Evolutionary conservation across 2,329 filamentous ascomycete species (phyloP).

Genomic region (Cadophora sp.): DNA sequence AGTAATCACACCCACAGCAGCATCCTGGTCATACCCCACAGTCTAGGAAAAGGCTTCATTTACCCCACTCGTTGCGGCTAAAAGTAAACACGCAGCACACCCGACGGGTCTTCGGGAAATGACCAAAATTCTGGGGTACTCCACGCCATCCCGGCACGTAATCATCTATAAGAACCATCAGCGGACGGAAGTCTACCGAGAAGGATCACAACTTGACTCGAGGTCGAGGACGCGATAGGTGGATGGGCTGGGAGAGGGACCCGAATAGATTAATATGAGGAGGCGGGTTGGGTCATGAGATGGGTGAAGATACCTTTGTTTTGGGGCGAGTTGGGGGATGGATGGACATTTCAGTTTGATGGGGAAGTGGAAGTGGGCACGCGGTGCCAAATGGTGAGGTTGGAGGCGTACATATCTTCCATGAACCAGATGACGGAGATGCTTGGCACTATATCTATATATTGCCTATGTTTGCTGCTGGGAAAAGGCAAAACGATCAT

Average conservation of each 20-base stretch:
- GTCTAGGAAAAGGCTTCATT: not conserved
- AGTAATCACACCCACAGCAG: not conserved
- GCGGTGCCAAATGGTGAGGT: not conserved
- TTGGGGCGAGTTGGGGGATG: not conserved
- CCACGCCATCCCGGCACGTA: slow-evolving; percentile 1
- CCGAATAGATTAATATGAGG: slow-evolving; percentile 3
- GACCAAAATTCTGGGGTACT: slow-evolving; percentile 19
- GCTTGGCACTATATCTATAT: slow-evolving; percentile 32
- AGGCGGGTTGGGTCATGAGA: slow-evolving; percentile 2
- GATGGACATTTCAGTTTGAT: not conserved
- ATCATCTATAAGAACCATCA: slow-evolving; percentile 1
- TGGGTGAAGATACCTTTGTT: not conserved
- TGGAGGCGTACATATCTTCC: slow-evolving; percentile 12
- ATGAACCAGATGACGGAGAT: slow-evolving; percentile 20
- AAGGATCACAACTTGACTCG: not conserved
- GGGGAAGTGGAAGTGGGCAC: not conserved
- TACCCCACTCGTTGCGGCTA: slow-evolving; percentile 17
- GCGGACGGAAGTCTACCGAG: slow-evolving; percentile 6
- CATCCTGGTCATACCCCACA: not conserved
- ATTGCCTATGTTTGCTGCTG: slow-evolving; percentile 12
- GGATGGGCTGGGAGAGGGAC: slow-evolving; percentile 11
- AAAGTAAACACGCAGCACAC: slow-evolving; percentile 14
- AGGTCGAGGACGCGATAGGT: not conserved
- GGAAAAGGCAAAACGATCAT: not conserved
- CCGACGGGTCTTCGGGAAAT: slow-evolving; percentile 33